Evolutionary conservation across 192 early-diverging fungal genomes (phyloP), one percentile per base, ranked within the genome.

Genomic region (Linnemannia hyalina): DNA sequence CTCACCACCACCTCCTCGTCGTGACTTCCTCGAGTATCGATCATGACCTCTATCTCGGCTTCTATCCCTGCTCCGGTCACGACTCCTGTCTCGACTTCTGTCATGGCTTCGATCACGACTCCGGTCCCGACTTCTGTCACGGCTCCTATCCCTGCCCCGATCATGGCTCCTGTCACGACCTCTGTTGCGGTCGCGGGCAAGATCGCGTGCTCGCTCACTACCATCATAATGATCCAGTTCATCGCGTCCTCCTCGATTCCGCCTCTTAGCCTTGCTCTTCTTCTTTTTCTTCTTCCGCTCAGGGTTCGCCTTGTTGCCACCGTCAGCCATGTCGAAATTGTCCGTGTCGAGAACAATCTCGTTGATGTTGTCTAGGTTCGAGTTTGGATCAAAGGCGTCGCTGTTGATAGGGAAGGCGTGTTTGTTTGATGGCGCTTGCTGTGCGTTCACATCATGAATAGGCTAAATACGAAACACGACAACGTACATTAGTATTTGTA

Each of bases 271-370:
- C 15, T 82, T 82, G 46, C 73, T 85, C 32, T 73, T 74, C 29
- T 83, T 83, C 74, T 85, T 85, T 68, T 80, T 85, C 78, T 80
- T 85, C 54, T 80, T 80, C 52, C 44, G 55, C 46, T 76, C 73
- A 46, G 38, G 63, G 20, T 79, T 85, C 20, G 41, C 54, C 1
- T 46, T 38, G 55, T 23, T 73, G 29, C 13, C 44, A 32, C 52
- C 44, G 2, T 72, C 57, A 8, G 41, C 78, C 42, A 60, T 69
- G 22, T 70, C 32, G 7, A 86, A 23, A 18, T 1, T 69, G 9
- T 86, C 84, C 11, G 80, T 86, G 20, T 86, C 84, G 22, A 86
- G 63, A 10, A 86, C 84, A 35, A 86, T 74, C 44, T 86, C 84
- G 49, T 86, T 86, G 72, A 86, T 86, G 41, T 86, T 73, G 70